Conservation (phyloP, 768 basidiomycete species). For the Sarcodon aspratus region DNA sequence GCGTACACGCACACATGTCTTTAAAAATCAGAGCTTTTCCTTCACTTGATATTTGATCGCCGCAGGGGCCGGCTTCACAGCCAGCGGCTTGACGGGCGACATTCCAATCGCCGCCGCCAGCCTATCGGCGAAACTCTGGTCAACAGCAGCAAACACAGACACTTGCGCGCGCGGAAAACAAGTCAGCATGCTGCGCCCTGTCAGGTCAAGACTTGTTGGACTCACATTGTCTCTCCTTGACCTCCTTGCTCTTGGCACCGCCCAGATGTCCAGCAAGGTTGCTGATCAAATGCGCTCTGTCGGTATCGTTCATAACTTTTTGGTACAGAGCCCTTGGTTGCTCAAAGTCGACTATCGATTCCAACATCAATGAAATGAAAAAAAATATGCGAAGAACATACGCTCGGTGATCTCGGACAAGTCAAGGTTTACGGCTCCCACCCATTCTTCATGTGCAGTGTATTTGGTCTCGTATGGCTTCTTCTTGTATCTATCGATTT, state of each 20-base stretch:
- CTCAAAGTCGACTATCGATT: slow-evolving; percentile 63
- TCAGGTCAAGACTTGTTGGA: slow-evolving; percentile 8
- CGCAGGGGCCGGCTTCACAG: slow-evolving; percentile 47
- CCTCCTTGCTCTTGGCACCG: slow-evolving; percentile 43
- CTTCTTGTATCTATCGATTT: slow-evolving; percentile 24
- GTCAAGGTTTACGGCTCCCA: slow-evolving; percentile 58
- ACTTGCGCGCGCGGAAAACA: slow-evolving; percentile 41
- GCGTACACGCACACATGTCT: too few relatives aligned
- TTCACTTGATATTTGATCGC: slow-evolving; percentile 36
- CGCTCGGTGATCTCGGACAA: slow-evolving; percentile 71
- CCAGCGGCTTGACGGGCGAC: slow-evolving; percentile 44
- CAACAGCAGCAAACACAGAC: slow-evolving; percentile 70
- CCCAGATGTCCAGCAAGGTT: slow-evolving; percentile 60
- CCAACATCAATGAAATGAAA: background rate
- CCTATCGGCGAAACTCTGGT: slow-evolving; percentile 62
- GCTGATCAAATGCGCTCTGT: slow-evolving; percentile 47
- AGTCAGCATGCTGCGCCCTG: too few relatives aligned
- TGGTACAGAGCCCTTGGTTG: slow-evolving; percentile 64
- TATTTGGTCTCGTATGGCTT: slow-evolving; percentile 22
- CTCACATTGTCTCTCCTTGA: slow-evolving; percentile 60
- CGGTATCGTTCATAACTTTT: slow-evolving; percentile 54
- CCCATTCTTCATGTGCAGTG: slow-evolving; percentile 60
- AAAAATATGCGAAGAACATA: slow-evolving; percentile 24
- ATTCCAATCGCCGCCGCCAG: slow-evolving; percentile 68
- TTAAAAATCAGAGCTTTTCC: background rate